Base-by-base conservation (phyloP, 2,329 filamentous ascomycete genomes). In the Colletotrichum sp. region DNA sequence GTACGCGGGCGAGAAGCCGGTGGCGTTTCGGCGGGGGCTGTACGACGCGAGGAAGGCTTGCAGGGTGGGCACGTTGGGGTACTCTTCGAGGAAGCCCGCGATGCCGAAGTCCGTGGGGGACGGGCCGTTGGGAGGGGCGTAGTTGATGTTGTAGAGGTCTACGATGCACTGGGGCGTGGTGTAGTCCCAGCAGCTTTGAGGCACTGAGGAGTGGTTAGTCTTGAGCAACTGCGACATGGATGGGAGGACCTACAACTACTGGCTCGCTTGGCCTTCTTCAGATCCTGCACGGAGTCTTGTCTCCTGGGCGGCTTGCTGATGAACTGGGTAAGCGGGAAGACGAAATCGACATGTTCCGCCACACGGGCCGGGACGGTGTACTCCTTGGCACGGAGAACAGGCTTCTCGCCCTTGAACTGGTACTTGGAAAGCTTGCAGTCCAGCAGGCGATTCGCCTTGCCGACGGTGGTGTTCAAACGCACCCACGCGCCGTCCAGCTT, bases 271-370 rank as follows among this genome's bases (percentile, higher is more conserved):
- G 57, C 57, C n/a, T 67, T 71, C 57, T 61, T 71, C n/a, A 30
- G 60, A 13, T n/a, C 76, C 6, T 74, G 77, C 15, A 76, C 82
- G 70, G 74, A 79, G 21, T 79, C 75, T 38, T 81, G 80, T 65
- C 81, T 82, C 65, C 80, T 84, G 3, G 87, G 87, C 4, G 83
- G 82, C 85, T 55, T 57, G 38, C 5, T 55, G 7, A 89, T 87
- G 72, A 90, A 90, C 82, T 90, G 87, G 72, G 84, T 82, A 57
- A 90, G 80, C 0, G 89, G 88, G 55, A 88, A 85, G 32, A 90
- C 82, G 75, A 90, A 90, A 69, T 83, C 84, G 69, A 90, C 83
- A 71, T 83, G 79, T 3, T 80, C 78, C 3, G 81, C 78, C 7
- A 90, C 81, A 6, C 80, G 76, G 6, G 82, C 82, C 1, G 89